Percentiles rank a stretch among this genome's conserved stretches.
Evolutionary conservation across 23 red algal species (phyloP).

Genomic region (Agarophyton chilense): DNA sequence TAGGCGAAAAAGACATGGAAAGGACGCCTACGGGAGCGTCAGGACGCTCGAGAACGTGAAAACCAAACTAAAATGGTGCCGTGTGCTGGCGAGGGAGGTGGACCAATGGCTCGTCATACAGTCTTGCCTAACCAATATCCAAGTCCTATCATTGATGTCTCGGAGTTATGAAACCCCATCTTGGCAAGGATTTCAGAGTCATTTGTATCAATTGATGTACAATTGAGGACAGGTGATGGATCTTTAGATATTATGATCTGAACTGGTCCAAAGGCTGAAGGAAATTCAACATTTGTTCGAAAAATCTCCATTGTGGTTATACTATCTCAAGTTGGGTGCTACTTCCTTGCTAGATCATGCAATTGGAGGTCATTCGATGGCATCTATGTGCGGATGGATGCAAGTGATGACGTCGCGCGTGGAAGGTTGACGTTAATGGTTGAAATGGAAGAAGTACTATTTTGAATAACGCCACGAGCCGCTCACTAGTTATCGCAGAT

Average conservation of each 20-base stretch:
- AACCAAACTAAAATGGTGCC: too few relatives aligned
- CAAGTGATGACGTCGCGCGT: constrained; percentile 87
- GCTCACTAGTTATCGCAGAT: constrained; percentile 94
- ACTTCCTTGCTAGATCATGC: constrained; percentile 79
- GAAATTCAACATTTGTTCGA: constrained; percentile 92
- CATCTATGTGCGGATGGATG: constrained; percentile 91
- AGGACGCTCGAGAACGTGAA: too few relatives aligned
- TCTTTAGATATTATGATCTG: constrained; percentile 55
- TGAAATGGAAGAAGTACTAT: constrained; percentile 96
- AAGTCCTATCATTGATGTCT: constrained; percentile 41
- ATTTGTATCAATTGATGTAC: constrained; percentile 82
- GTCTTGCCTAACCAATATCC: constrained; percentile 49
- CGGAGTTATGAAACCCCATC: constrained; percentile 61
- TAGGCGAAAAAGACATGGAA: neutral
- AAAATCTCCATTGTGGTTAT: constrained; percentile 84
- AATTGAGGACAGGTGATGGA: constrained; percentile 36
- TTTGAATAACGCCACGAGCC: constrained; percentile 74
- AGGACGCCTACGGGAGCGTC: too few relatives aligned
- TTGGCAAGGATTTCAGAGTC: constrained; percentile 46
- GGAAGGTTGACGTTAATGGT: constrained; percentile 97
- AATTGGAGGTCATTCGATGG: constrained; percentile 71
- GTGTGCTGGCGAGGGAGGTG: constrained; percentile 50
- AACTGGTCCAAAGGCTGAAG: constrained; percentile 89
- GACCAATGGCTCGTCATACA: constrained; percentile 56
- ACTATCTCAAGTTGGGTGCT: constrained; percentile 94